Percentiles rank a stretch among this genome's conserved stretches.
Evolutionary conservation across 345 rosid species (phyloP).

Genomic region (Bruguiera gymnorhiza): DNA sequence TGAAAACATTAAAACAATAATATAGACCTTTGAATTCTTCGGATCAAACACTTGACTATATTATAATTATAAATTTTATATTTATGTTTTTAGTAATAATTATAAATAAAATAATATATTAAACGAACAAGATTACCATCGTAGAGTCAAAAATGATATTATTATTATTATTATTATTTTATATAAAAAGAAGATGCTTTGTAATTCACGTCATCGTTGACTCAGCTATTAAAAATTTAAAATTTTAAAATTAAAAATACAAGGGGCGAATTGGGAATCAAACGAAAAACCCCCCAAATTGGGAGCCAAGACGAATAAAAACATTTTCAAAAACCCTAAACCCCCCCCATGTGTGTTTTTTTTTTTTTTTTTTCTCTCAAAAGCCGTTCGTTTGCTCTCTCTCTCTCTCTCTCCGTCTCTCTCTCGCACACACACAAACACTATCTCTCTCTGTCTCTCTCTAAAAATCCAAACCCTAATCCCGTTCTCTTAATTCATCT

Average conservation of each 20-base stretch:
- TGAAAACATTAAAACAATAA: too few relatives aligned
- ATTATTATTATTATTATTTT: too few relatives aligned
- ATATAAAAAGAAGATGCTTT: too few relatives aligned
- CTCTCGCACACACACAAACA: not conserved
- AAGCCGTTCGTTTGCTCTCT: conserved; percentile 27
- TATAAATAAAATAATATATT: too few relatives aligned
- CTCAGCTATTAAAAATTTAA: too few relatives aligned
- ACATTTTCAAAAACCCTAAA: conserved; percentile 39
- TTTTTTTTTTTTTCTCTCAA: conserved; percentile 19
- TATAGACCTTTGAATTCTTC: too few relatives aligned
- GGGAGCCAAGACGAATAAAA: not conserved
- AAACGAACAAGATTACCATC: too few relatives aligned
- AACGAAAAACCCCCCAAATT: not conserved
- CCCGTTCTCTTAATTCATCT: not conserved
- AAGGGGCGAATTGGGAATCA: not conserved
- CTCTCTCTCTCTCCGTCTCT: conserved; percentile 12
- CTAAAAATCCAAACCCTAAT: conserved; percentile 42
- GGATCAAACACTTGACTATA: too few relatives aligned
- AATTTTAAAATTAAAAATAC: not conserved
- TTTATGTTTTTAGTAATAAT: too few relatives aligned
- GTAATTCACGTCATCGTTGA: too few relatives aligned
- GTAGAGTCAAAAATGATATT: too few relatives aligned
- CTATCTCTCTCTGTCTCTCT: conserved; percentile 8
- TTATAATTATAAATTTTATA: too few relatives aligned
- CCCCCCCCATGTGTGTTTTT: conserved; percentile 14